Conservation (phyloP, 495 filamentous ascomycete genomes). For the Tuber microsphaerosporum region DNA sequence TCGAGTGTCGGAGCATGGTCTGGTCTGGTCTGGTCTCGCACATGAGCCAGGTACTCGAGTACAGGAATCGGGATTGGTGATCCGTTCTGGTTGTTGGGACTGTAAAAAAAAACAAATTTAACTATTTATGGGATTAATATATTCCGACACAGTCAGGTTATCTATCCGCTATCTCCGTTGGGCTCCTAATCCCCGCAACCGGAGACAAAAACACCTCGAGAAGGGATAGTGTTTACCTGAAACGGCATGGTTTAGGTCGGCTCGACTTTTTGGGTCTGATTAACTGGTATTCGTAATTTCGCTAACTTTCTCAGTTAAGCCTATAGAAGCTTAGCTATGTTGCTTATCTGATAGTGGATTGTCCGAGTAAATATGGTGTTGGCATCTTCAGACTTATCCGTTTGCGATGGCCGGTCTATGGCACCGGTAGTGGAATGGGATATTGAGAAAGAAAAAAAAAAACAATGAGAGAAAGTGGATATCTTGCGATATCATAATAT, state of each 20-base stretch:
- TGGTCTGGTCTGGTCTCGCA: neutral
- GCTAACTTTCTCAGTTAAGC: too few relatives aligned
- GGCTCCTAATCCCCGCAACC: too few relatives aligned
- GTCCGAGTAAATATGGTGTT: neutral
- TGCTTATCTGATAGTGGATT: too few relatives aligned
- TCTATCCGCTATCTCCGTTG: neutral
- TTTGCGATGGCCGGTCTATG: neutral
- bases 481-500: slow-evolving; percentile 1
- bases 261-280: too few relatives aligned
- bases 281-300: too few relatives aligned
- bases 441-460: neutral
- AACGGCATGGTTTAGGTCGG: too few relatives aligned
- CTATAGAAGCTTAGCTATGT: too few relatives aligned
- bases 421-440: neutral
- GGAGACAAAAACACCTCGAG: too few relatives aligned
- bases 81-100: neutral
- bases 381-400: neutral
- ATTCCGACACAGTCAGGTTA: neutral
- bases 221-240: too few relatives aligned
- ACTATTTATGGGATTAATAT: neutral
- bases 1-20: neutral
- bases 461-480: neutral
- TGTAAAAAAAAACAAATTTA: neutral
- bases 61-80: neutral
- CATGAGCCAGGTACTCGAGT: too few relatives aligned